Evolutionary conservation across 2,329 filamentous ascomycete species (phyloP).

Genomic region (Colletotrichum costaricense): DNA sequence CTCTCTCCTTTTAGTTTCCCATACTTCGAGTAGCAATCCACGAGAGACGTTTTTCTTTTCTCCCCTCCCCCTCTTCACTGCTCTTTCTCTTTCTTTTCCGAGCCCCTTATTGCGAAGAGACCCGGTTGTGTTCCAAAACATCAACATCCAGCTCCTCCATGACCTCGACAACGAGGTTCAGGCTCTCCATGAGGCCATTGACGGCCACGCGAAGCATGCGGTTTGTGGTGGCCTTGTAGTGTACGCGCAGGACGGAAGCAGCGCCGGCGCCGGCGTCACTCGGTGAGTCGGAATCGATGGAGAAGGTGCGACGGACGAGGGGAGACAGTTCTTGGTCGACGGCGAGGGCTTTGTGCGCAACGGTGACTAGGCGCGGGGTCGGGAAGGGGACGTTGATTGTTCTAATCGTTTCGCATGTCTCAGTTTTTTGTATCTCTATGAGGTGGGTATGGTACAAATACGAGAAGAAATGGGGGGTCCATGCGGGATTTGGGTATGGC

Average conservation of each 20-base stretch:
- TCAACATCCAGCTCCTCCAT: conserved; percentile 93
- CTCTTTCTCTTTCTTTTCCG: not conserved
- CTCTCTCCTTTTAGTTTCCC: not conserved
- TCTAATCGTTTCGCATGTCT: conserved; percentile 54
- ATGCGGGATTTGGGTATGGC: conserved; percentile 37
- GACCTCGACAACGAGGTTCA: conserved; percentile 85
- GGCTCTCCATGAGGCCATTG: conserved; percentile 94
- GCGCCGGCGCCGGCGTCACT: conserved; percentile 36
- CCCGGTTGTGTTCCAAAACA: conserved; percentile 63
- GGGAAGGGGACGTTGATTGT: conserved; percentile 85
- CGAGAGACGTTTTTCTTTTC: not conserved
- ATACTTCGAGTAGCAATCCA: too few relatives aligned
- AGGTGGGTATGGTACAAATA: not conserved
- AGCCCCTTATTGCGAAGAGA: not conserved
- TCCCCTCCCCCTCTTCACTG: not conserved
- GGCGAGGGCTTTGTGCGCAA: conserved; percentile 79
- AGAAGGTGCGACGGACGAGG: conserved; percentile 79
- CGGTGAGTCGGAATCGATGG: conserved; percentile 51
- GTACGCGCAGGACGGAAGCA: conserved; percentile 70
- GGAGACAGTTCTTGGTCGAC: conserved; percentile 93
- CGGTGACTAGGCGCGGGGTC: conserved; percentile 78
- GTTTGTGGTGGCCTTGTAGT: conserved; percentile 91
- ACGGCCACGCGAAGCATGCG: conserved; percentile 96
- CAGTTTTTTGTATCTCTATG: not conserved
- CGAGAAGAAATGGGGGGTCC: not conserved